Conservation (phyloP, 2,329 filamentous ascomycete genomes). For the Trichophaea hybrida region DNA sequence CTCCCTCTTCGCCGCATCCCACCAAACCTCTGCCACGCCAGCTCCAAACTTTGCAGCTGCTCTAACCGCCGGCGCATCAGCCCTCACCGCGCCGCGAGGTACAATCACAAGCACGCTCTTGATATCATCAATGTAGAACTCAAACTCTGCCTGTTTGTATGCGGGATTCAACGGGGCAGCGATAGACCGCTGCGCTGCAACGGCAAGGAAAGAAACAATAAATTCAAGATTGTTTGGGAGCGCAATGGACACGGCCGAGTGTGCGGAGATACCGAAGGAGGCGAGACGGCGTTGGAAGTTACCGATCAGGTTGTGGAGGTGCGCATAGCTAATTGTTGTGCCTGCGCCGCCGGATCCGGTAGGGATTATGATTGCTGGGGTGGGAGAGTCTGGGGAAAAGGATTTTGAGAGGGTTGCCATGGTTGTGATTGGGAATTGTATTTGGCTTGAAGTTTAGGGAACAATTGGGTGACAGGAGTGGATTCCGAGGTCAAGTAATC, state of each 20-base stretch:
- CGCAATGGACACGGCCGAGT: constrained; percentile 65
- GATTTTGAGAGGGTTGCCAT: constrained; percentile 46
- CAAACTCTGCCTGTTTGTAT: constrained; percentile 81
- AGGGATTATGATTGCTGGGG: constrained; percentile 59
- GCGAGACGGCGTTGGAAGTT: constrained; percentile 68
- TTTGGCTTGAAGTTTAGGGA: neutral
- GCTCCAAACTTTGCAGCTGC: constrained; percentile 67
- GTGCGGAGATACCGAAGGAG: constrained; percentile 52
- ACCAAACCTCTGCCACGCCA: constrained; percentile 77
- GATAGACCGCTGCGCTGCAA: constrained; percentile 68
- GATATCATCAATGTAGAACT: constrained; percentile 82
- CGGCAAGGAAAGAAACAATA: constrained; percentile 73
- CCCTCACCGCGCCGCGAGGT: constrained; percentile 52
- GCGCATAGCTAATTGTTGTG: constrained; percentile 54
- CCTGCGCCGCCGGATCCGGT: constrained; percentile 33
- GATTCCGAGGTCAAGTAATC: no score
- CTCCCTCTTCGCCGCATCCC: constrained; percentile 48
- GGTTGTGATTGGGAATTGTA: constrained; percentile 14
- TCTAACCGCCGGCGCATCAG: constrained; percentile 55
- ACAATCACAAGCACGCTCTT: constrained; percentile 66
- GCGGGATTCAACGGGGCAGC: constrained; percentile 76
- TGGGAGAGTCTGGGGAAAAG: constrained; percentile 39
- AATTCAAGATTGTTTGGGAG: constrained; percentile 77
- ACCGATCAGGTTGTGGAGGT: constrained; percentile 50
- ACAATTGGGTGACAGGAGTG: no score